Percentiles rank a stretch among this genome's conserved stretches.
Evolutionary conservation across 2,329 filamentous ascomycete species (phyloP).

Genomic region (Aureobasidium sp.): DNA sequence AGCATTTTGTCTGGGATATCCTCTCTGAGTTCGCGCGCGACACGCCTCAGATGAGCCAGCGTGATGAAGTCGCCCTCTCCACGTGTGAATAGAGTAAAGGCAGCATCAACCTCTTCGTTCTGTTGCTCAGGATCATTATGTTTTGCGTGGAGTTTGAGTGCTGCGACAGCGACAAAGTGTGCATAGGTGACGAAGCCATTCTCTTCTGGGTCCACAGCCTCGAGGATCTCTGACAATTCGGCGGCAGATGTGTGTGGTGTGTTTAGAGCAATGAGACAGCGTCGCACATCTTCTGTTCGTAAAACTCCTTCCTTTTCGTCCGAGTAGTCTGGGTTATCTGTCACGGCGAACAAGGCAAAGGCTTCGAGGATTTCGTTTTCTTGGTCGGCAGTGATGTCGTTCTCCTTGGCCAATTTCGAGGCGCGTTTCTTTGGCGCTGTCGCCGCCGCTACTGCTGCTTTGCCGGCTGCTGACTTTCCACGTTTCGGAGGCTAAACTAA

Average conservation of each 20-base stretch:
- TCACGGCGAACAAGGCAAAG: constrained; percentile 63
- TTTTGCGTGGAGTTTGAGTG: constrained; percentile 62
- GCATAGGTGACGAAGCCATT: constrained; percentile 72
- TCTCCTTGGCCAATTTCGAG: constrained; percentile 86
- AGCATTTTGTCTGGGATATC: constrained; percentile 75
- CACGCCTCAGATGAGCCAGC: constrained; percentile 64
- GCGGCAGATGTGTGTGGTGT: constrained; percentile 54
- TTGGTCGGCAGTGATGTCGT: constrained; percentile 75
- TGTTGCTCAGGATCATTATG: constrained; percentile 37
- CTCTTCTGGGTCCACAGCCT: constrained; percentile 72
- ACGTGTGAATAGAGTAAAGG: constrained; percentile 70
- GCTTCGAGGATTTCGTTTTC: constrained; percentile 88
- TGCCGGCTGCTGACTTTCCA: not conserved
- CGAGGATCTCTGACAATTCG: constrained; percentile 69
- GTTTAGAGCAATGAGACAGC: constrained; percentile 60
- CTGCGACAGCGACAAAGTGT: constrained; percentile 79
- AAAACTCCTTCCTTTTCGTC: constrained; percentile 54
- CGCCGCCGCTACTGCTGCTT: constrained; percentile 19
- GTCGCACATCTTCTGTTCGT: constrained; percentile 36
- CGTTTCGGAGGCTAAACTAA: constrained; percentile 16
- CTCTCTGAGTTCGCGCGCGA: constrained; percentile 76
- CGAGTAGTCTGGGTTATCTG: constrained; percentile 38
- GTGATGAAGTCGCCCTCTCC: constrained; percentile 60
- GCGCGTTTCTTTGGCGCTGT: constrained; percentile 46
- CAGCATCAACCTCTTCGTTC: constrained; percentile 68